phyloP scores from a whole-genome alignment of 2,329 filamentous ascomycete species.

The Ophiostoma australiae region DNA sequence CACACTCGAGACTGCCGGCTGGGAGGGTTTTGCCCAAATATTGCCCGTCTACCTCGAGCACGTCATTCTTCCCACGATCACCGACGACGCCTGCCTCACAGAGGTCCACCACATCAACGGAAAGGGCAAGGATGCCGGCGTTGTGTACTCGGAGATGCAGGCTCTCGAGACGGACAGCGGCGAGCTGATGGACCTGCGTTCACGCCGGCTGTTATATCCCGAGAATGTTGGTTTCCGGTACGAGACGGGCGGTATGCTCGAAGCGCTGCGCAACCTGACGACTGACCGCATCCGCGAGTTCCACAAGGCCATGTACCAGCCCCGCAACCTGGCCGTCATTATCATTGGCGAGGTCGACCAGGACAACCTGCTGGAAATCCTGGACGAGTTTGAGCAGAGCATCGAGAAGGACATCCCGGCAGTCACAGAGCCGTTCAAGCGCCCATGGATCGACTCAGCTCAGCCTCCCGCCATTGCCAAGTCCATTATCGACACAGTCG shows the following conservation, averaged over 20 bases:
- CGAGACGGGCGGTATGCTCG: slow-evolving; percentile 97
- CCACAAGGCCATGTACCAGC: slow-evolving; percentile 95
- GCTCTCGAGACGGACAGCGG: slow-evolving; percentile 78
- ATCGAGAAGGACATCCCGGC: slow-evolving; percentile 78
- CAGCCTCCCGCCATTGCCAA: slow-evolving; percentile 67
- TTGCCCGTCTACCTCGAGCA: slow-evolving; percentile 94
- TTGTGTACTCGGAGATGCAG: slow-evolving; percentile 99
- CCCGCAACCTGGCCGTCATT: slow-evolving; percentile 85
- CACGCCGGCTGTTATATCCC: slow-evolving; percentile 77
- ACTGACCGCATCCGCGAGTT: slow-evolving; percentile 90
- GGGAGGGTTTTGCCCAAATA: slow-evolving; percentile 94
- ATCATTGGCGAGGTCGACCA: slow-evolving; percentile 92
- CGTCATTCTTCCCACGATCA: slow-evolving; percentile 83
- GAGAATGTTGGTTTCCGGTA: slow-evolving; percentile 89
- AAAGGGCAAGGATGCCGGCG: slow-evolving; percentile 87
- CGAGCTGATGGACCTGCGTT: slow-evolving; percentile 82
- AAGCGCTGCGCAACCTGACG: slow-evolving; percentile 78
- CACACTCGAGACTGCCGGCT: slow-evolving; percentile 89
- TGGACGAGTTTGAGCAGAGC: slow-evolving; percentile 83
- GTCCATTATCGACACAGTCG: slow-evolving; percentile 69
- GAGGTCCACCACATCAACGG: slow-evolving; percentile 96
- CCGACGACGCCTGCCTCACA: slow-evolving; percentile 86
- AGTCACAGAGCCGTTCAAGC: slow-evolving; percentile 67
- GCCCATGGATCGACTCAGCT: slow-evolving; percentile 87
- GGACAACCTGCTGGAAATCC: slow-evolving; percentile 67